Percentiles rank a stretch among this genome's conserved stretches.
These are phyloP conservation scores for Annulohypoxylon stygium DNA, from an alignment of 495 filamentous ascomycete species.

Conservation along the genomic window DNA sequence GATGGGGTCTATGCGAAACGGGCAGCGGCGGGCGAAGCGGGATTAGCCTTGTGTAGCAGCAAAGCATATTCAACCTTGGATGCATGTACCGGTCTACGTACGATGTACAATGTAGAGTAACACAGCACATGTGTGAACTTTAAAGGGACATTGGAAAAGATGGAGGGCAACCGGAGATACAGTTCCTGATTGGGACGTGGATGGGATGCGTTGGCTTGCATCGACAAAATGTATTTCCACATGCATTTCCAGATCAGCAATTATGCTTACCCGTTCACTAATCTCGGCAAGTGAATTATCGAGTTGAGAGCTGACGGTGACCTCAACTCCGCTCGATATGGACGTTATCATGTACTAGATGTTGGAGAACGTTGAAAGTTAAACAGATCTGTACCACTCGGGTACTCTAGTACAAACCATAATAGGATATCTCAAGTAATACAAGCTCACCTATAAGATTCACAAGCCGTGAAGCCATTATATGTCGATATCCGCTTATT, in stretches of 20 bases:
- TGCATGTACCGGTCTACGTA: neutral
- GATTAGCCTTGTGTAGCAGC: conserved; percentile 27
- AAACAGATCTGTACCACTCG: too few species aligned
- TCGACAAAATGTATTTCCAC: conserved; percentile 10
- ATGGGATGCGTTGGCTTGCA: conserved; percentile 32
- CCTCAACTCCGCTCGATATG: neutral
- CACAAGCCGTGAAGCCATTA: neutral
- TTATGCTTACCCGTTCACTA: neutral
- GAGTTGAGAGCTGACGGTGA: conserved; percentile 1
- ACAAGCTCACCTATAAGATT: neutral
- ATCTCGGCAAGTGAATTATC: neutral
- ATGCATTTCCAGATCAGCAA: conserved; percentile 8
- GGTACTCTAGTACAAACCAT: too few species aligned
- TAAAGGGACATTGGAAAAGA: neutral
- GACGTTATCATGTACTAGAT: neutral
- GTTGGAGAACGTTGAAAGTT: neutral
- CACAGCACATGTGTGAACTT: neutral
- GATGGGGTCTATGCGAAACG: conserved; percentile 26
- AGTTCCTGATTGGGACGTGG: conserved; percentile 34
- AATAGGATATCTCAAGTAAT: neutral
- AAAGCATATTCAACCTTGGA: neutral
- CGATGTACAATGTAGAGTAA: too few species aligned
- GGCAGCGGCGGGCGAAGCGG: conserved; percentile 19
- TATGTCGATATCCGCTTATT: neutral
- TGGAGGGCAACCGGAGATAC: conserved; percentile 39